Evolutionary conservation across 1,284 basidiomycete genomes (phyloP).

Genomic region (Ustilago loliicola): DNA sequence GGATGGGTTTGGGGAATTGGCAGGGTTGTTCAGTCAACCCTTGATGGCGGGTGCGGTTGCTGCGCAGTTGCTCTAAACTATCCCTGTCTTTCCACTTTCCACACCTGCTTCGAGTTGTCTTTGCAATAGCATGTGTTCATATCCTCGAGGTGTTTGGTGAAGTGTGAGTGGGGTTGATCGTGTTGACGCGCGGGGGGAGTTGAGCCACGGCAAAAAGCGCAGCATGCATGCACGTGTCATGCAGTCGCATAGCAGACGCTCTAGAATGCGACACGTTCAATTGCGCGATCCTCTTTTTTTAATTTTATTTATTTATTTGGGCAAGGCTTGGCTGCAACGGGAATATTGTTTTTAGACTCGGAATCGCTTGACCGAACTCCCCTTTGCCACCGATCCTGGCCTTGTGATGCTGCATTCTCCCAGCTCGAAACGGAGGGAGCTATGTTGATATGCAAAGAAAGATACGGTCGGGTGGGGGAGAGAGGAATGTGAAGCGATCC

Average conservation of each 20-base stretch:
- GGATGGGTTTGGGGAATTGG: conserved; percentile 44
- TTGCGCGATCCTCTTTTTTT: conserved; percentile 11
- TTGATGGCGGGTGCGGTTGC: conserved; percentile 32
- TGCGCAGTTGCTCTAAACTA: conserved; percentile 4
- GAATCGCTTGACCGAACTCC: no score
- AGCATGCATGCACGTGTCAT: background rate
- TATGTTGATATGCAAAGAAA: background rate
- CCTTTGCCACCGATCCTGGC: no score
- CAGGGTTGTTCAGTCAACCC: conserved; percentile 38
- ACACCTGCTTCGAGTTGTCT: no score
- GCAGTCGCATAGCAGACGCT: background rate
- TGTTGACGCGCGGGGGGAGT: conserved; percentile 1
- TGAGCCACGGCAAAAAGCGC: conserved; percentile 12
- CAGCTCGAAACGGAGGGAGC: background rate
- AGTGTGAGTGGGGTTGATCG: background rate
- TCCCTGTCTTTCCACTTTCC: no score
- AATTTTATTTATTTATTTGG: no score
- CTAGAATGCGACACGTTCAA: conserved; percentile 8
- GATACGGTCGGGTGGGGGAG: background rate
- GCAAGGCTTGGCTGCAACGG: background rate
- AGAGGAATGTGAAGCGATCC: background rate
- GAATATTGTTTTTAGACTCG: no score
- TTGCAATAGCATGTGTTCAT: no score
- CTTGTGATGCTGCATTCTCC: no score
- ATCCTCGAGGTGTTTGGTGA: no score